Conservation (phyloP, 805 yeast species). For the Kluyveromyces wickerhamii region DNA sequence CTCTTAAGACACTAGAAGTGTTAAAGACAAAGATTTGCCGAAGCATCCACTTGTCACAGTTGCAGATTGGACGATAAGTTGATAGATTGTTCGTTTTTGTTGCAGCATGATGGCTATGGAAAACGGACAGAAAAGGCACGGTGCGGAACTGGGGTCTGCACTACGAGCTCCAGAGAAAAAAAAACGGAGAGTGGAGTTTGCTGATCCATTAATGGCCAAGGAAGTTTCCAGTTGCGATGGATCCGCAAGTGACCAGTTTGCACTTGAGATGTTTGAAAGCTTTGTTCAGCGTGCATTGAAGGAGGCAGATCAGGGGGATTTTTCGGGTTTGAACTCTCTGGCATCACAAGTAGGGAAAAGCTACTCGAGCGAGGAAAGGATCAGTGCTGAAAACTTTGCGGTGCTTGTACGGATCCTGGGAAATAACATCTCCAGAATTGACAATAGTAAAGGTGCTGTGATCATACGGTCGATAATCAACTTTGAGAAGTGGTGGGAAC, state of each 20-base stretch:
- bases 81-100: too few species aligned
- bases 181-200: slow-evolving; percentile 28
- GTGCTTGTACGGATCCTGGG: slow-evolving; percentile 52
- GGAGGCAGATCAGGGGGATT: slow-evolving; percentile 51
- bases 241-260: slow-evolving; percentile 16
- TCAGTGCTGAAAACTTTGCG: slow-evolving; percentile 44
- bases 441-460: slow-evolving; percentile 38
- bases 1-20: not conserved
- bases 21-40: too few species aligned
- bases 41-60: too few species aligned
- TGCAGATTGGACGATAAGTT: too few species aligned
- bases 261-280: slow-evolving; percentile 32
- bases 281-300: slow-evolving; percentile 62
- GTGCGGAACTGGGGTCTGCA: slow-evolving; percentile 10
- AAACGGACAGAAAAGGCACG: slow-evolving; percentile 19
- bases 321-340: slow-evolving; percentile 48
- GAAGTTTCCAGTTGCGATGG: slow-evolving; percentile 10
- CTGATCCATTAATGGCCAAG: slow-evolving; percentile 17
- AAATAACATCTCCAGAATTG: slow-evolving; percentile 60
- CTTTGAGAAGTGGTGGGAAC: slow-evolving; percentile 52
- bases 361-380: slow-evolving; percentile 41
- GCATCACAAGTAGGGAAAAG: slow-evolving; percentile 55
- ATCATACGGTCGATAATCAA: slow-evolving; percentile 56
- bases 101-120: slow-evolving; percentile 27
- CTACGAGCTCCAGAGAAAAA: slow-evolving; percentile 15